A percentile compares a stretch with the other conserved stretches of the same genome.
Evolutionary conservation across 1,284 basidiomycete species (phyloP).

Genomic region (Naganishia sp.): DNA sequence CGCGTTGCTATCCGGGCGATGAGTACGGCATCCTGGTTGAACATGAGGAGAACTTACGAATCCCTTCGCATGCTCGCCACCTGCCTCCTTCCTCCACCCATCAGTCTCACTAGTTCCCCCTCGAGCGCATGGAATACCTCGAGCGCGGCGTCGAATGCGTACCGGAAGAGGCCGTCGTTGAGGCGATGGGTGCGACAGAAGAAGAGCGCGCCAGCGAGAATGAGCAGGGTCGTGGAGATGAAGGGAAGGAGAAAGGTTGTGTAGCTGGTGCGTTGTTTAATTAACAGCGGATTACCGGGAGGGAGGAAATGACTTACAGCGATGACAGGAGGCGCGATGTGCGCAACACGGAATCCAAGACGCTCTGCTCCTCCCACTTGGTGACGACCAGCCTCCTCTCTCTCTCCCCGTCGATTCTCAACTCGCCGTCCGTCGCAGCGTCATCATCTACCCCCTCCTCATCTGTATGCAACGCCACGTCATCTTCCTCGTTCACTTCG

Average conservation of each 20-base stretch:
- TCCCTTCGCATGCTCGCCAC: background rate
- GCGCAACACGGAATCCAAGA: constrained; percentile 25
- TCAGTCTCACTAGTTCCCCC: constrained; percentile 13
- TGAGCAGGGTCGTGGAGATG: constrained; percentile 16
- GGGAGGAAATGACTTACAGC: background rate
- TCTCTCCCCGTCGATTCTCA: constrained; percentile 22
- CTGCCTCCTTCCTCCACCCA: constrained; percentile 1
- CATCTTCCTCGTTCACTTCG: constrained; percentile 31
- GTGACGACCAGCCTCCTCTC: constrained; percentile 21
- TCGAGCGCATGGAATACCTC: constrained; percentile 20
- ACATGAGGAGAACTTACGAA: background rate
- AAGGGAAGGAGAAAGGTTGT: constrained; percentile 23
- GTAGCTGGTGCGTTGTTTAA: constrained; percentile 5
- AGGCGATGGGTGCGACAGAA: constrained; percentile 29
- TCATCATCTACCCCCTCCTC: background rate
- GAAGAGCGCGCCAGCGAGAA: constrained; percentile 26
- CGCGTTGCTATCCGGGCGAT: background rate
- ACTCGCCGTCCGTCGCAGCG: constrained; percentile 4
- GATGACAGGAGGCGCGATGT: background rate
- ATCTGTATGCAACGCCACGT: constrained; percentile 11
- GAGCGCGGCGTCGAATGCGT: constrained; percentile 15
- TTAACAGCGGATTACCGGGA: no score
- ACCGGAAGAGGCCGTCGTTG: constrained; percentile 26
- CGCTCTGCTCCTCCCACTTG: constrained; percentile 32
- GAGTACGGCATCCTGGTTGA: background rate